Evolutionary conservation across 2,329 filamentous ascomycete genomes (phyloP).

Genomic region (Volutella citrinella): DNA sequence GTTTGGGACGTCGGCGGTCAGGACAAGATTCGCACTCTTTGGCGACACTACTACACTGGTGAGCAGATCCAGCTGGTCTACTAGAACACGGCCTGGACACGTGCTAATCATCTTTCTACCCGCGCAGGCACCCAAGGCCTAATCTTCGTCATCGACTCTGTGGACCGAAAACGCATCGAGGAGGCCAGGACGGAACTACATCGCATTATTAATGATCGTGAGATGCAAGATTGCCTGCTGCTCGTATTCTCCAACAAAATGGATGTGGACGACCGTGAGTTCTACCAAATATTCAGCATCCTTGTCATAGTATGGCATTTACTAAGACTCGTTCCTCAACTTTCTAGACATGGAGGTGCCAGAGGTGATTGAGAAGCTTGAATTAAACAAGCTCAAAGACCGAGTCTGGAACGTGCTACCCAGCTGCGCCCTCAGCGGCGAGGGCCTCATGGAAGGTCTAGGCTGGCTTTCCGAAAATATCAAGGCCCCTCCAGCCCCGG

Average conservation of each 20-base stretch:
- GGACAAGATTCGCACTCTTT: slow-evolving; percentile 96
- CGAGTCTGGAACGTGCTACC: slow-evolving; percentile 84
- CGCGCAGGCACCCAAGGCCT: slow-evolving; percentile 85
- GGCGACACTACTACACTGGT: slow-evolving; percentile 96
- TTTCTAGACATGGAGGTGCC: too few species aligned
- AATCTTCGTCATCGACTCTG: slow-evolving; percentile 98
- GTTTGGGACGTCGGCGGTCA: slow-evolving; percentile 99
- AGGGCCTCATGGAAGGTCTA: slow-evolving; percentile 77
- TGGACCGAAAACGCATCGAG: slow-evolving; percentile 85
- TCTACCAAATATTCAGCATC: too few species aligned
- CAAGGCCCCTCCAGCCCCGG: slow-evolving; percentile 59
- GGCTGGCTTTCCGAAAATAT: slow-evolving; percentile 84
- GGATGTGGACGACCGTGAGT: too few species aligned
- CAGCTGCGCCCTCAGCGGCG: slow-evolving; percentile 77
- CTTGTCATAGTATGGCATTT: too few species aligned
- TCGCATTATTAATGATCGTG: slow-evolving; percentile 95
- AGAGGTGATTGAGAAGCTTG: slow-evolving; percentile 74
- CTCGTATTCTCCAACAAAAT: slow-evolving; percentile 99
- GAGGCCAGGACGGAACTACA: slow-evolving; percentile 92
- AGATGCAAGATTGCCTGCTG: slow-evolving; percentile 93
- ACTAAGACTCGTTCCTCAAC: too few species aligned
- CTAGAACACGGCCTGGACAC: too few species aligned
- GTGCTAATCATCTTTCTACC: too few species aligned
- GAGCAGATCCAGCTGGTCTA: too few species aligned
- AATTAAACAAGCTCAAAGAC: slow-evolving; percentile 75